Conservation (phyloP, 2,329 filamentous ascomycete species). For the Xylariaceae sp. region DNA sequence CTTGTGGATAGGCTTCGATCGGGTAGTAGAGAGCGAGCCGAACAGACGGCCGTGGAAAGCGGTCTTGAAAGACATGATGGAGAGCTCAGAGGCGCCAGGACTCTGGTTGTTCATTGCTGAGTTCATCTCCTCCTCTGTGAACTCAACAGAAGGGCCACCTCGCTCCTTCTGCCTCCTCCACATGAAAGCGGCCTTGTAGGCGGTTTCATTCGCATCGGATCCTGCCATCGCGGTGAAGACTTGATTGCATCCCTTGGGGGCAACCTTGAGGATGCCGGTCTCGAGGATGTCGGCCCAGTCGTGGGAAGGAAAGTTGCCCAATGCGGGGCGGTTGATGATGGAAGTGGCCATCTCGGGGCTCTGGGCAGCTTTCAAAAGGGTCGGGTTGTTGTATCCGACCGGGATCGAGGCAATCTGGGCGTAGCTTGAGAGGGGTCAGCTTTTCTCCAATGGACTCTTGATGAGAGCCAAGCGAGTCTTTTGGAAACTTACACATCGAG, state of each 20-base stretch:
- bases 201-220: conserved; percentile 89
- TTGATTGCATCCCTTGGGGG: conserved; percentile 78
- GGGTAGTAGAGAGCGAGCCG: conserved; percentile 80
- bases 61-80: conserved; percentile 83
- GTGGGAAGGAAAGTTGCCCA: conserved; percentile 84
- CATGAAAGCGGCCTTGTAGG: conserved; percentile 96
- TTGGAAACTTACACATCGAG: conserved; percentile 60
- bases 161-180: conserved; percentile 79
- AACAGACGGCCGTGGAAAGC: conserved; percentile 91
- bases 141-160: conserved; percentile 71
- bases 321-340: conserved; percentile 82
- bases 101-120: conserved; percentile 75
- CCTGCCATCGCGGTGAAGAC: conserved; percentile 89
- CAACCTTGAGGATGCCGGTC: conserved; percentile 74
- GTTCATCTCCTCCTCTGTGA: conserved; percentile 70
- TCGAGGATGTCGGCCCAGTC: conserved; percentile 80
- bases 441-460: neutral
- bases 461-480: too few relatives aligned
- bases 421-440: conserved; percentile 47
- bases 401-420: conserved; percentile 92
- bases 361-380: conserved; percentile 63
- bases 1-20: conserved; percentile 92
- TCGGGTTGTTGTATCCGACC: conserved; percentile 86
- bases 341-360: conserved; percentile 75
- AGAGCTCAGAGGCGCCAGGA: conserved; percentile 73